phyloP scores from a whole-genome alignment of 305 asterid genomes.

The Solanum chacoense region DNA sequence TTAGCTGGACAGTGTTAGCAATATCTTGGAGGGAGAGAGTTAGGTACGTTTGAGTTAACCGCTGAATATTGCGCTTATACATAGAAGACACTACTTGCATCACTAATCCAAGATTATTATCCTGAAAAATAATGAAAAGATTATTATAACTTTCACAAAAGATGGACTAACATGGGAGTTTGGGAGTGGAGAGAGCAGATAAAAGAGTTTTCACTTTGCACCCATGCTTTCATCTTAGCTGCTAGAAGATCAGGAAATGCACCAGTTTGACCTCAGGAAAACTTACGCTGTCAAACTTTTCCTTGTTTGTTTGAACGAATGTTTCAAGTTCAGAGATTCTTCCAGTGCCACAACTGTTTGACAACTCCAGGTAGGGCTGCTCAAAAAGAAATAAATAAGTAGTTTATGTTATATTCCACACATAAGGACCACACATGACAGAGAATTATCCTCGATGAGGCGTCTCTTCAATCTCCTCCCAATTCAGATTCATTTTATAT shows the following conservation, averaged over 20 bases:
- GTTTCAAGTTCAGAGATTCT: conserved; percentile 68
- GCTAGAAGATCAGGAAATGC: not conserved
- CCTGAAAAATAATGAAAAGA: conserved; percentile 35
- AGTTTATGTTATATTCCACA: not conserved
- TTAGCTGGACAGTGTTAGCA: conserved; percentile 67
- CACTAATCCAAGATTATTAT: conserved; percentile 90
- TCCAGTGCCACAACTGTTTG: conserved; percentile 55
- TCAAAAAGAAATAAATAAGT: not conserved
- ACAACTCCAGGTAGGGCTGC: conserved; percentile 88
- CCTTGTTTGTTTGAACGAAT: conserved; percentile 54
- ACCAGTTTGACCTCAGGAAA: not conserved
- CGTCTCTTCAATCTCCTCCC: not conserved
- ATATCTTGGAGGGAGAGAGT: conserved; percentile 97
- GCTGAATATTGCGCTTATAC: conserved; percentile 95
- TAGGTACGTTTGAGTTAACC: conserved; percentile 90
- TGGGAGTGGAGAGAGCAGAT: not conserved
- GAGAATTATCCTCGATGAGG: not conserved
- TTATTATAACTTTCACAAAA: not conserved
- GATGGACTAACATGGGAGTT: not conserved
- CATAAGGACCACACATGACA: not conserved
- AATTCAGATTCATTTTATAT: not conserved
- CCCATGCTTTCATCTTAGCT: not conserved
- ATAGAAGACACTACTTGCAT: conserved; percentile 89
- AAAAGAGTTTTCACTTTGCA: not conserved
- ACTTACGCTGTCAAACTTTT: conserved; percentile 75